Evolutionary conservation across 176 grass and related monocot species (phyloP).

Genomic region (Juncus effusus): DNA sequence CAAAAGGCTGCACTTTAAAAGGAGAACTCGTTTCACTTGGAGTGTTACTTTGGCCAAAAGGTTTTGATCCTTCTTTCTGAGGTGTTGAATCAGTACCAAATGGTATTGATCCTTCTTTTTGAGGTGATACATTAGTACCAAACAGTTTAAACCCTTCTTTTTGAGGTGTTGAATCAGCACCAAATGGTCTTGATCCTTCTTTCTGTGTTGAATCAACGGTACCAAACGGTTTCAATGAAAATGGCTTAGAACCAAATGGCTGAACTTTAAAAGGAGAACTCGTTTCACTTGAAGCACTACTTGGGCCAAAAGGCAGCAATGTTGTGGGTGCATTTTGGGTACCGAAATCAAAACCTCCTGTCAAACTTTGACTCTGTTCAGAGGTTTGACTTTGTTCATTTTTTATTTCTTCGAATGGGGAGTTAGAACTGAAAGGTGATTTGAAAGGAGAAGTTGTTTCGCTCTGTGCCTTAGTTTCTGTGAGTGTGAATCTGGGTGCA

Average conservation of each 20-base stretch:
- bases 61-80: slow-evolving; percentile 15
- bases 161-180: slow-evolving; percentile 9
- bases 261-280: slow-evolving; percentile 4
- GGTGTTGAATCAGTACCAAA: slow-evolving; percentile 19
- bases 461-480: slow-evolving; percentile 43
- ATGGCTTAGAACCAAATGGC: not conserved
- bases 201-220: slow-evolving; percentile 33
- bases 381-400: slow-evolving; percentile 15
- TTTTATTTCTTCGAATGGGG: slow-evolving; percentile 25
- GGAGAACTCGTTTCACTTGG: not conserved
- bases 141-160: slow-evolving; percentile 14
- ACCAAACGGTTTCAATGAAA: slow-evolving; percentile 15
- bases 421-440: slow-evolving; percentile 24
- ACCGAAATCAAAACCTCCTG: slow-evolving; percentile 2
- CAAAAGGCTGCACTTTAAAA: slow-evolving; percentile 1
- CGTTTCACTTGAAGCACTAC: not conserved
- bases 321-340: slow-evolving; percentile 1
- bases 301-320: slow-evolving; percentile 12
- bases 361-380: not conserved
- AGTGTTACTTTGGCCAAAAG: slow-evolving; percentile 1
- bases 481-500: slow-evolving; percentile 23
- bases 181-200: slow-evolving; percentile 37
- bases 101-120: slow-evolving; percentile 41
- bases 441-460: slow-evolving; percentile 36
- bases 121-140: slow-evolving; percentile 23